Base-by-base conservation (phyloP, 495 filamentous ascomycete species). In the Baudoinia panamericana region DNA sequence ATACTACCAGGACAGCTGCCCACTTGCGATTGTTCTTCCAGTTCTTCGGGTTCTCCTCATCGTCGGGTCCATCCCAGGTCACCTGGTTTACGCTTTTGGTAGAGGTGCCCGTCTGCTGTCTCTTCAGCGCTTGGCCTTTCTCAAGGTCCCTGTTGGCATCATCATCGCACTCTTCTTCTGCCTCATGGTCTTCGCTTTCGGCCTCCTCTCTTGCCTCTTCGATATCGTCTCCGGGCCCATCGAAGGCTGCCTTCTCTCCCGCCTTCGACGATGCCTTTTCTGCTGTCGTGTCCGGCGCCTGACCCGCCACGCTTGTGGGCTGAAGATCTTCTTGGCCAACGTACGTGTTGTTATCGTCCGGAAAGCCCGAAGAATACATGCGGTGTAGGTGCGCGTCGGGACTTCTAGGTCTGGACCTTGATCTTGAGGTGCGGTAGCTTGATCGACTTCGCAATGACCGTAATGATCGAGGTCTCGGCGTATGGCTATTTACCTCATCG, bases 31-130 rank as follows among this genome's bases (percentile, higher is more conserved):
- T 46, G 0, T 18, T 19, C 2, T 32, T 22, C 56, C 56, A 59
- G 37, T 59, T 59, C 46, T 51, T 45, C 24, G 56, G 56, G 25
- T 59, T 56, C 27, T 42, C 48, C 5, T 52, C 48, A 32, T 57
- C 56, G 30, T 53, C 21, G 2, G 25, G 16, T 1, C 48, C 48
- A 12, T 47, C 15, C 51, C 51, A 54, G 21, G 43, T 30, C n/a
- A 54, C 48, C 15, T 51, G 18, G 31, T 51, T 38, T 24, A 23
- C 3, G 10, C 37, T 41, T 18, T 22, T 17, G 2, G 38, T 24
- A 12, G 44, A 47, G 13, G 28, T 47, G 18, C 26, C 31, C 5
- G 44, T 48, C 16, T 42, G 44, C 17, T 48, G 38, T 2, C 44
- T 29, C 2, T 26, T 4, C n/a, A 48, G 13, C 11, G 40, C 24